phyloP scores from a whole-genome alignment of 1,139 yeast species.

The Saccharomyces hybrid region DNA sequence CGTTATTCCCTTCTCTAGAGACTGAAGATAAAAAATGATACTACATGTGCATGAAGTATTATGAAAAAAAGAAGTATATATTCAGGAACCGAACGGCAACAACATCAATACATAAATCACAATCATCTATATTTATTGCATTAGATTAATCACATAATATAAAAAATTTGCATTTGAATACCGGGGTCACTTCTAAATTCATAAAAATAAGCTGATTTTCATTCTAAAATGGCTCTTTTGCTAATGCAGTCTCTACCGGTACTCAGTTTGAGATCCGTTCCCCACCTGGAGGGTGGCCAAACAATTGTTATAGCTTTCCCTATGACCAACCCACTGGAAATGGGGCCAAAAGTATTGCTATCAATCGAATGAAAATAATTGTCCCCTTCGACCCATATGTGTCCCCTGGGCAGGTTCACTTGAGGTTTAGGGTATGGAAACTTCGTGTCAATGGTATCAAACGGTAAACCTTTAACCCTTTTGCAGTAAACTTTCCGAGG shows the following conservation, averaged over 20 bases:
- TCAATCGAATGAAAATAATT: constrained; percentile 75
- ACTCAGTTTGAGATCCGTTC: constrained; percentile 25
- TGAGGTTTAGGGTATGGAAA: constrained; percentile 56
- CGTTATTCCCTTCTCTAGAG: constrained; percentile 9
- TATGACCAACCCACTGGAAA: constrained; percentile 65
- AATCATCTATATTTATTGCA: neutral
- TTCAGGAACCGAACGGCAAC: neutral
- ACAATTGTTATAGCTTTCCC: constrained; percentile 62
- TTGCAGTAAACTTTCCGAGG: constrained; percentile 70
- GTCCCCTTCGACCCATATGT: constrained; percentile 93
- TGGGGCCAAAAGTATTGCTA: constrained; percentile 78
- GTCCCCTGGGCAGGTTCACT: constrained; percentile 65
- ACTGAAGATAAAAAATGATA: neutral
- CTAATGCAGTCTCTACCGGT: constrained; percentile 21
- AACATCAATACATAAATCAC: neutral
- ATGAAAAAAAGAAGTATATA: neutral
- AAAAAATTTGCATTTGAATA: neutral
- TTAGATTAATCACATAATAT: neutral
- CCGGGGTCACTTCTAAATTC: neutral
- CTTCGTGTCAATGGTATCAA: constrained; percentile 56
- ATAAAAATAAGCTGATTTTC: neutral
- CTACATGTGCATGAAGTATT: neutral
- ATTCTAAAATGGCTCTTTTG: constrained; percentile 1
- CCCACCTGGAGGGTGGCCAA: constrained; percentile 60
- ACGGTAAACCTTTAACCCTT: constrained; percentile 66